A percentile compares a stretch with the other conserved stretches of the same genome.
Evolutionary conservation across 208 protist species (phyloP).

Genomic region (Trypanosoma grayi): DNA sequence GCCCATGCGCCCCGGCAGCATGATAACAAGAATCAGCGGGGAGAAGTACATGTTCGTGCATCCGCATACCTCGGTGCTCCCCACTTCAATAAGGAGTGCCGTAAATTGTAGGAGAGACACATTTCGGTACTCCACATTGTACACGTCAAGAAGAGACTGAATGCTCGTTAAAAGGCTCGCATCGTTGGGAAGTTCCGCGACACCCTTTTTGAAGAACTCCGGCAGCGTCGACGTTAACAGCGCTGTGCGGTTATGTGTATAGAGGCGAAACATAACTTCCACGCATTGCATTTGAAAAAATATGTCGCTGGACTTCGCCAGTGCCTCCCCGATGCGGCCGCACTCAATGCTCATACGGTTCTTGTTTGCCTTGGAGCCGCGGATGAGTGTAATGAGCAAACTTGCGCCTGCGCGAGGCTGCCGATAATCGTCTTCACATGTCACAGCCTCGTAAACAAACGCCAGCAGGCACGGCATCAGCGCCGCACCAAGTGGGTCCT

Average conservation of each 20-base stretch:
- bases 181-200: conserved; percentile 74
- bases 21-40: conserved; percentile 58
- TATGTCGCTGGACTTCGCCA: conserved; percentile 64
- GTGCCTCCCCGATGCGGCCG: conserved; percentile 36
- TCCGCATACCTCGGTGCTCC: conserved; percentile 48
- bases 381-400: conserved; percentile 73
- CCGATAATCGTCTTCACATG: conserved; percentile 70
- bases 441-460: conserved; percentile 45
- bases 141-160: conserved; percentile 58
- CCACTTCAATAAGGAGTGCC: conserved; percentile 55
- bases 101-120: conserved; percentile 43
- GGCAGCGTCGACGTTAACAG: conserved; percentile 40
- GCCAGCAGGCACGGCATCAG: conserved; percentile 45
- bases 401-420: conserved; percentile 69
- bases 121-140: conserved; percentile 51
- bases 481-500: conserved; percentile 42
- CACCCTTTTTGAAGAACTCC: conserved; percentile 51
- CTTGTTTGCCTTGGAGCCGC: conserved; percentile 77
- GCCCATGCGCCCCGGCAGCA: conserved; percentile 51
- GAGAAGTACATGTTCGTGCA: conserved; percentile 84
- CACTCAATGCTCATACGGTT: conserved; percentile 55
- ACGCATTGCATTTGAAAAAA: conserved; percentile 90
- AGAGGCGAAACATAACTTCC: conserved; percentile 78
- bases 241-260: conserved; percentile 50
- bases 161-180: conserved; percentile 64